Conservation (phyloP, 129 eudicot species). For the Flaveria brownii region DNA sequence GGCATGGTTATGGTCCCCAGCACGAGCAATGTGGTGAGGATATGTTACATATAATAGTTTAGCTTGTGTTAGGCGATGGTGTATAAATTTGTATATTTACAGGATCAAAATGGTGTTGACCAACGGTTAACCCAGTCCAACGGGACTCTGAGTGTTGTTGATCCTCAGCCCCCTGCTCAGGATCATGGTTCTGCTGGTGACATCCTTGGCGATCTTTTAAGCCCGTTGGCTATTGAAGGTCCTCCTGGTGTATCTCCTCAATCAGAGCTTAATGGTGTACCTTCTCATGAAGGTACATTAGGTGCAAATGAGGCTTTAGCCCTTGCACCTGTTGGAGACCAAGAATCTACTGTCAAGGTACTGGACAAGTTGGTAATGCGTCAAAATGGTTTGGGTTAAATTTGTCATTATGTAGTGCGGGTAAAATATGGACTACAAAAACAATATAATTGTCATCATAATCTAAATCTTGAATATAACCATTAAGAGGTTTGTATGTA, state of each 20-base stretch:
- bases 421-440: background rate
- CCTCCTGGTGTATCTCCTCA: conserved; percentile 58
- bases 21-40: conserved; percentile 48
- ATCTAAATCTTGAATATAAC: background rate
- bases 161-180: conserved; percentile 57
- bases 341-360: conserved; percentile 78
- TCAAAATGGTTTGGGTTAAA: background rate
- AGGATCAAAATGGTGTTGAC: conserved; percentile 62
- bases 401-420: background rate
- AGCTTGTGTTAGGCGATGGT: conserved; percentile 12
- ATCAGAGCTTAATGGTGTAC: conserved; percentile 44
- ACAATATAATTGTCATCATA: background rate
- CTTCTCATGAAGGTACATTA: conserved; percentile 46
- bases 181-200: conserved; percentile 58
- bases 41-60: background rate
- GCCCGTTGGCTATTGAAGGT: conserved; percentile 89
- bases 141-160: conserved; percentile 69
- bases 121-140: conserved; percentile 58
- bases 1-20: conserved; percentile 80
- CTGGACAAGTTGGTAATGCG: background rate
- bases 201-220: conserved; percentile 91
- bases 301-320: conserved; percentile 73
- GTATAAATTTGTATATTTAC: conserved; percentile 21
- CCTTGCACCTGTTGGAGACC: conserved; percentile 72
- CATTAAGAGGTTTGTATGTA: background rate